Percentiles rank a stretch among this genome's conserved stretches.
Conservation (phyloP, 495 filamentous ascomycete species). For the Neurospora sp. region DNA sequence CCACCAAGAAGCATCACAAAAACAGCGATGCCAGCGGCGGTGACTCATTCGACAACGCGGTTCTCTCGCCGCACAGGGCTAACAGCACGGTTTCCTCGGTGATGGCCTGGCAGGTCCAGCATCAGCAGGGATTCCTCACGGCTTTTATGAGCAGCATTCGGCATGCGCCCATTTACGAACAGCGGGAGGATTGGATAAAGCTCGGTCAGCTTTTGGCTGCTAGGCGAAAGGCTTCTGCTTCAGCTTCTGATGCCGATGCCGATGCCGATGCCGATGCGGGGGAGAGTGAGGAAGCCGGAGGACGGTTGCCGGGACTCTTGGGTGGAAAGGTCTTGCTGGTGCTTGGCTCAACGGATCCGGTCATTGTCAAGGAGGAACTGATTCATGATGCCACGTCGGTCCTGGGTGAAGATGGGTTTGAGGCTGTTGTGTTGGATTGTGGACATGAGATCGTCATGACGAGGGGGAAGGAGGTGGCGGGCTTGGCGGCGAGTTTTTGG, state of each 20-base stretch:
- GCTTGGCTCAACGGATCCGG: slow-evolving; percentile 42
- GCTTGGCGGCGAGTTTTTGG: slow-evolving; percentile 33
- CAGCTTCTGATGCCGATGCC: neutral
- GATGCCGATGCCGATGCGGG: neutral
- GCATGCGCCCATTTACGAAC: slow-evolving; percentile 44
- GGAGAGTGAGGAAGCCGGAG: neutral
- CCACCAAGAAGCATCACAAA: slow-evolving; percentile 7
- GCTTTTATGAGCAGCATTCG: slow-evolving; percentile 47
- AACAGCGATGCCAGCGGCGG: slow-evolving; percentile 28
- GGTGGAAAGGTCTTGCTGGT: slow-evolving; percentile 42
- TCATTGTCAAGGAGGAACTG: slow-evolving; percentile 43
- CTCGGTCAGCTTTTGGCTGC: slow-evolving; percentile 41
- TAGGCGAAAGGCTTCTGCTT: slow-evolving; percentile 18
- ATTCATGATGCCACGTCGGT: slow-evolving; percentile 34
- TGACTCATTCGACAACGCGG: slow-evolving; percentile 29
- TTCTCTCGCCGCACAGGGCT: slow-evolving; percentile 26
- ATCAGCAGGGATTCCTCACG: slow-evolving; percentile 44
- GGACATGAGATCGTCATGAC: slow-evolving; percentile 44
- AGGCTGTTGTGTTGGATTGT: slow-evolving; percentile 34
- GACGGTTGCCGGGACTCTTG: slow-evolving; percentile 23
- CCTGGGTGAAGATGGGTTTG: slow-evolving; percentile 35
- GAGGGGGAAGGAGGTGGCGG: slow-evolving; percentile 26
- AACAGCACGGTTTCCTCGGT: slow-evolving; percentile 31
- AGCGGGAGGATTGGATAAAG: slow-evolving; percentile 45
- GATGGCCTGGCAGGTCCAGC: slow-evolving; percentile 45